Conservation (phyloP, 306 rosid genomes). For the Lathyrus oleraceus region DNA sequence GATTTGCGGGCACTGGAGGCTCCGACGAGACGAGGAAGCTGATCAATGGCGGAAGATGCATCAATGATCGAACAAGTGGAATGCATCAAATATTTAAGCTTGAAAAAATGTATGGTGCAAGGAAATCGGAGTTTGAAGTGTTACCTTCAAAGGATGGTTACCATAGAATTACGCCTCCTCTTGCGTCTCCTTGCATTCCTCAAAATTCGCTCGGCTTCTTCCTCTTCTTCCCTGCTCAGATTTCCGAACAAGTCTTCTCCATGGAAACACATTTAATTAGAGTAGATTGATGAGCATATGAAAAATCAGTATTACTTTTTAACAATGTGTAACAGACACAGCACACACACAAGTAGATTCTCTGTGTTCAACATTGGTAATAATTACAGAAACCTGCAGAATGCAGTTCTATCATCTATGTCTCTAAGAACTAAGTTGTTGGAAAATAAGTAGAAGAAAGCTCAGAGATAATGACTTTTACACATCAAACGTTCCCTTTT, state of each 20-base stretch:
- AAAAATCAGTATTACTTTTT: background rate
- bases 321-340: background rate
- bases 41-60: constrained; percentile 4
- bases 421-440: background rate
- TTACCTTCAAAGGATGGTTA: constrained; percentile 70
- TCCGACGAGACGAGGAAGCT: background rate
- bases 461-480: background rate
- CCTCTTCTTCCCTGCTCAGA: constrained; percentile 55
- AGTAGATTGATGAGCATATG: background rate
- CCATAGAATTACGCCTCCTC: constrained; percentile 68
- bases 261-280: constrained; percentile 27
- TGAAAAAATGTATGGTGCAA: background rate
- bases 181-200: constrained; percentile 84
- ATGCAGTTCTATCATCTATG: background rate
- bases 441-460: background rate
- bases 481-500: background rate
- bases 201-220: constrained; percentile 77
- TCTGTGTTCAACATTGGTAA: background rate
- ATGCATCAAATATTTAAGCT: background rate
- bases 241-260: constrained; percentile 46
- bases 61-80: constrained; percentile 1
- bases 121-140: constrained; percentile 23
- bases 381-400: constrained; percentile 1
- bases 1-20: background rate
- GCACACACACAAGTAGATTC: background rate